Base-by-base conservation (phyloP, 257 asterid genomes). In the Primulina eburnea region DNA sequence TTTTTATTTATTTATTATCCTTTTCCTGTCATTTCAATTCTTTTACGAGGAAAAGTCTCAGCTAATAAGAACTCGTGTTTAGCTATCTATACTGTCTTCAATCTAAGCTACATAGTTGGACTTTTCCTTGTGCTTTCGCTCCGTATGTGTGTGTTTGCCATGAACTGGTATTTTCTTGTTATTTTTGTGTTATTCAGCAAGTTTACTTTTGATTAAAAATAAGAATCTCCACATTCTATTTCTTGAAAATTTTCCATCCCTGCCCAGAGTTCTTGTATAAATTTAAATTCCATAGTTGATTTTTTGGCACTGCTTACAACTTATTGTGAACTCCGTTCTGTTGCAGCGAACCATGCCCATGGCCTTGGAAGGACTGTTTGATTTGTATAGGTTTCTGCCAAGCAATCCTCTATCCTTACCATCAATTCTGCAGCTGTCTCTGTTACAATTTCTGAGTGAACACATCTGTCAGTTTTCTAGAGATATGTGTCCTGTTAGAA, bases 311-410 rank as follows among this genome's bases (percentile, higher is more conserved):
- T 72, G 68, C 68, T 66, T 33, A 78, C 78, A 66, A 77, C 76
- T 71, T 68, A 76, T 69, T 68, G 60, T 43, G 32, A 75, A 34
- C 58, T 62, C 14, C 77, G 34, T 77, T 72, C 63, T 82, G 68
- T 85, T 83, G 90, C 97, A 92, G 98, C 82, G 88, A 64, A 84
- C 87, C 60, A 75, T 92, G 82, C 93, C 97, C 57, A 69, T 55
- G 70, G 88, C 81, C 60, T 71, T 81, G 71, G 98, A 82, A 72
- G 97, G 97, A 71, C 74, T 83, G 26, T 82, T 82, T 67, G 98
- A 88, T 81, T 87, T 88, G 69, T 86, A 88, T 72, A 90, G 81
- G 80, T 67, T 84, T 80, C 78, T 92, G 24, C 90, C 95, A 21
- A 77, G 75, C 68, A 83, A 90, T 76, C 89, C 87, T 73, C 81